phyloP scores from a whole-genome alignment of 2,329 filamentous ascomycete species.

The Arthrobotrys musiformis region DNA sequence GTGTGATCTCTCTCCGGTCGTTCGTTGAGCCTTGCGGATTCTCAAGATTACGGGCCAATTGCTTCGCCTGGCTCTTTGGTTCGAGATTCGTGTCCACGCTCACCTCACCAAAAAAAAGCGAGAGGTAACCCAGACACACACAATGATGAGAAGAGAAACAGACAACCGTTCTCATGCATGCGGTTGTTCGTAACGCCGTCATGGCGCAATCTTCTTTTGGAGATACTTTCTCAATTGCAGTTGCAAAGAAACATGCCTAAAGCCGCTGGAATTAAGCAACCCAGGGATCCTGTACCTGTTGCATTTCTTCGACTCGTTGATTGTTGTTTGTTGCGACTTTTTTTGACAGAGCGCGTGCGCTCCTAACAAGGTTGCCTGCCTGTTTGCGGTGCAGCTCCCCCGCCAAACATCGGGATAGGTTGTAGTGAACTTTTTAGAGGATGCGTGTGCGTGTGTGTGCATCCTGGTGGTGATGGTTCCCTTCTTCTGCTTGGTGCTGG shows the following conservation, averaged over 20 bases:
- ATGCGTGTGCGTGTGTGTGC: not conserved
- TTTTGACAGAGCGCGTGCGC: conserved; percentile 38
- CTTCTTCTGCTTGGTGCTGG: too few species aligned
- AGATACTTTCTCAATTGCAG: conserved; percentile 7
- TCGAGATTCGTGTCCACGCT: conserved; percentile 26
- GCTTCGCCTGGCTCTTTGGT: conserved; percentile 35
- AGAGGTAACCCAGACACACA: conserved; percentile 22
- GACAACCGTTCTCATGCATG: not conserved
- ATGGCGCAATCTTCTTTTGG: conserved; percentile 44
- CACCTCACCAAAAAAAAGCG: too few species aligned
- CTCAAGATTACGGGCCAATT: conserved; percentile 40
- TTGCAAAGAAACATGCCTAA: conserved; percentile 31
- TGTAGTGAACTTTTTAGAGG: conserved; percentile 10
- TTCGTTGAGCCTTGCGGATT: conserved; percentile 40
- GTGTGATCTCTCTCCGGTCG: conserved; percentile 48
- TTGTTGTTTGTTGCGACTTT: conserved; percentile 33
- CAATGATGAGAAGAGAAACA: conserved; percentile 17
- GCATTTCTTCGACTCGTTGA: conserved; percentile 37
- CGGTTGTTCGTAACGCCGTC: conserved; percentile 43
- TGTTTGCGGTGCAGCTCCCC: conserved; percentile 32
- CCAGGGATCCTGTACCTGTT: conserved; percentile 43
- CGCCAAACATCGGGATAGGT: conserved; percentile 44
- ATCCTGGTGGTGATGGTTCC: conserved; percentile 2
- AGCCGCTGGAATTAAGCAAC: conserved; percentile 51
- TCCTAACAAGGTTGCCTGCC: conserved; percentile 30